These are phyloP conservation scores for Rhodotorula sp. DNA, from an alignment of 1,284 basidiomycete species.

Conservation along the genomic window DNA sequence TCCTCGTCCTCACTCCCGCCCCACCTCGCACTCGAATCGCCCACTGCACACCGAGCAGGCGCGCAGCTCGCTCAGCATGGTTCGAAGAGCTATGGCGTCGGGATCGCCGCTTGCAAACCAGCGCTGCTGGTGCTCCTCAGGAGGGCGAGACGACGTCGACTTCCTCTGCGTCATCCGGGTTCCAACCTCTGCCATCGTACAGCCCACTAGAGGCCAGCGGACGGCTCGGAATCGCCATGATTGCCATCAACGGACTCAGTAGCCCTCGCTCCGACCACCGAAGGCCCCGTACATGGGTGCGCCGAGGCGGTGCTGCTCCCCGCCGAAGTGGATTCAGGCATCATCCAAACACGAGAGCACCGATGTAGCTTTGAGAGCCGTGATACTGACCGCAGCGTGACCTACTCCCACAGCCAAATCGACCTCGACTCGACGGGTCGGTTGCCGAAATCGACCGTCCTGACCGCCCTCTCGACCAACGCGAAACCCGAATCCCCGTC, in stretches of 20 bases:
- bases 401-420: constrained; percentile 61
- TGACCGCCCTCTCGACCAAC: constrained; percentile 60
- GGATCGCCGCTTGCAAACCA: not conserved
- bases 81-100: not conserved
- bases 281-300: too few relatives aligned
- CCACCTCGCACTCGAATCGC: not conserved
- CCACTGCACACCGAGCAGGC: not conserved
- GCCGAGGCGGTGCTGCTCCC: too few relatives aligned
- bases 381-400: not conserved
- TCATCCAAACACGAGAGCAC: too few relatives aligned
- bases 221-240: too few relatives aligned
- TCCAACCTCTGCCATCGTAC: too few relatives aligned
- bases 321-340: too few relatives aligned
- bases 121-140: too few relatives aligned
- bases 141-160: not conserved
- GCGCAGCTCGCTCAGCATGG: not conserved
- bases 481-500: constrained; percentile 55
- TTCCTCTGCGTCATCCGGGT: too few relatives aligned
- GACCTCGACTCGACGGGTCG: constrained; percentile 81
- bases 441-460: constrained; percentile 75
- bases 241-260: too few relatives aligned
- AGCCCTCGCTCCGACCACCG: too few relatives aligned
- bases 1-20: constrained; percentile 5
- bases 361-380: not conserved
- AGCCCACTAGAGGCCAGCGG: too few relatives aligned